Evolutionary conservation across 2,329 filamentous ascomycete species (phyloP).

Genomic region (Botrytis aclada): DNA sequence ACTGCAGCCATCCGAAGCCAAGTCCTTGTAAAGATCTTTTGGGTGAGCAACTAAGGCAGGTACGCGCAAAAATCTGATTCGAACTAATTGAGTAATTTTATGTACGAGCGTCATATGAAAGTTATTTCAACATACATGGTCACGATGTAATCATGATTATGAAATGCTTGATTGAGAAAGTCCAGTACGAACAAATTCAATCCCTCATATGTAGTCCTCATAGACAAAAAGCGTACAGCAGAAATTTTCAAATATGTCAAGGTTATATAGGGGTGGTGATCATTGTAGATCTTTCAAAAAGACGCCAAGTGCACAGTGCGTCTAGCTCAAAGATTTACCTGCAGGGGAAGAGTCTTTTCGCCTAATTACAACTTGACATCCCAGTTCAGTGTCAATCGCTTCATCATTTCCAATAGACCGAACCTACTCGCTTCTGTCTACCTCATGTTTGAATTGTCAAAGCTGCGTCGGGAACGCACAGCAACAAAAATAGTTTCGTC

Average conservation of each 20-base stretch:
- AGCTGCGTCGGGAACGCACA: conserved; percentile 7
- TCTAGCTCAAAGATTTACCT: background rate
- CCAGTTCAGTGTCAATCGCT: background rate
- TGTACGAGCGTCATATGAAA: background rate
- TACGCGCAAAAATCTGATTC: conserved; percentile 3
- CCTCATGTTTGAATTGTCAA: conserved; percentile 3
- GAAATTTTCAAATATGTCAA: background rate
- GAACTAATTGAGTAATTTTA: background rate
- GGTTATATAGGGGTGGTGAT: background rate
- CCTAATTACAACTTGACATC: background rate
- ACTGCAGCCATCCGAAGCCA: conserved; percentile 4
- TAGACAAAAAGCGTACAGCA: background rate
- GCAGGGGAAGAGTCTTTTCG: background rate
- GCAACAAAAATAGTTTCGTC: background rate
- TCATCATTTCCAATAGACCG: conserved; percentile 1
- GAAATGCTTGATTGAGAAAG: background rate
- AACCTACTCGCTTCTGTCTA: background rate
- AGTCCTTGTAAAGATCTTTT: background rate
- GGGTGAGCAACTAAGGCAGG: background rate
- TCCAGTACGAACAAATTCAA: background rate
- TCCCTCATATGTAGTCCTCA: background rate
- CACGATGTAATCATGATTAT: background rate
- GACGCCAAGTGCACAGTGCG: background rate
- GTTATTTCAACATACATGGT: background rate
- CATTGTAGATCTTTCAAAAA: background rate